Evolutionary conservation across 441 rosid species (phyloP).

Genomic region (Populus hybrid): DNA sequence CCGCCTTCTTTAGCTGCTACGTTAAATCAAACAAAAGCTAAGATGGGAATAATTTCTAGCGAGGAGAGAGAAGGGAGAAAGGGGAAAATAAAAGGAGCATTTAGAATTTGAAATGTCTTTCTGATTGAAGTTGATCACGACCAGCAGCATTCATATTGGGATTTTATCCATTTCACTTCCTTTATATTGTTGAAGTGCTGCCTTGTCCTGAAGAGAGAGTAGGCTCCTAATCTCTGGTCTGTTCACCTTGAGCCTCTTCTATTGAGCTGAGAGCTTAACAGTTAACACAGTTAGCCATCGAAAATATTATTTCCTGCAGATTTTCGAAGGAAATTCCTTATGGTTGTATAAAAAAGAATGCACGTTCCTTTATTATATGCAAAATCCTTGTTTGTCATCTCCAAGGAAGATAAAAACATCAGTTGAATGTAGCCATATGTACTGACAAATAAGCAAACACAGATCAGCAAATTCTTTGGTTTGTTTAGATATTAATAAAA

Average conservation of each 20-base stretch:
- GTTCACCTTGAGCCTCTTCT: too few species aligned
- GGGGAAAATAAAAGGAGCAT: too few species aligned
- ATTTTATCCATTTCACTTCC: too few species aligned
- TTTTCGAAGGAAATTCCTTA: background rate
- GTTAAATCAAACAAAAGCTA: background rate
- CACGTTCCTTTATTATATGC: background rate
- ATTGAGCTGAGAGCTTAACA: background rate
- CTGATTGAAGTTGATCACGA: background rate
- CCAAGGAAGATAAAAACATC: background rate
- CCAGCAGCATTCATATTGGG: too few species aligned
- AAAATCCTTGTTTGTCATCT: background rate
- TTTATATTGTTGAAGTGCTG: too few species aligned
- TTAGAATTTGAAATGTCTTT: background rate
- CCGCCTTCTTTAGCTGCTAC: background rate
- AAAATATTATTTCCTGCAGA: background rate
- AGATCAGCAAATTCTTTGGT: background rate
- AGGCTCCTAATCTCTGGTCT: too few species aligned
- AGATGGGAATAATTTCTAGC: background rate
- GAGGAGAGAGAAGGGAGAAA: too few species aligned
- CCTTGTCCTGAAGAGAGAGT: too few species aligned
- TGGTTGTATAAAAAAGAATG: background rate
- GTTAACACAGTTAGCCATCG: background rate
- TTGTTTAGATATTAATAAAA: background rate
- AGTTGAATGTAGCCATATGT: background rate
- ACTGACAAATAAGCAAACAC: background rate